Evolutionary conservation across 176 grass and related monocot genomes (phyloP), one percentile per base, ranked within the genome.

Genomic region (Zoysia pacifica): DNA sequence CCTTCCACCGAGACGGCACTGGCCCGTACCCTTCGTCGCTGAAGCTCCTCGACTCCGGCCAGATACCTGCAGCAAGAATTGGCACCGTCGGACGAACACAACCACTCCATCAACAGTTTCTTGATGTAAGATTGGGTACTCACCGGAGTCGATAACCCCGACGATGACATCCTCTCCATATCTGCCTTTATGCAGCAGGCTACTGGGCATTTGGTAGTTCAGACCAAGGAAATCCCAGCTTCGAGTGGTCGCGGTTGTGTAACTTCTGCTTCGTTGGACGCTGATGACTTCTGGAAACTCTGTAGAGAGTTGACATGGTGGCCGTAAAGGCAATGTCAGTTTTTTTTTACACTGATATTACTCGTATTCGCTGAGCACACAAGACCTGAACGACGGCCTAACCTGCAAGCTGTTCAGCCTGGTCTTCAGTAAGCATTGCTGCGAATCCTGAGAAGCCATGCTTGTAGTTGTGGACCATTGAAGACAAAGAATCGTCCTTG

Each of bases 381-480:
- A 45, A 45, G 44, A 45, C 5, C 44, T 45, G 44, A 45, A 45
- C 48, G 10, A 10, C 7, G 10, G 48, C 11, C 35, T 19, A 0
- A 97, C 93, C 93, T 88, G 58, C 72, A 72, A 97, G 72, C 41
- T 50, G 60, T 5, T 82, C 0, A 6, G 80, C 90, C 73, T 93
- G 90, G 1, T 84, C 79, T 37, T 82, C 41, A 0, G 85, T 97
- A 0, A 97, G 90, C 88, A 74, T 86, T 5, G 86, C 87, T 2
- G 90, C 80, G 46, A 97, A 97, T 47, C 93, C 90, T 4, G 90
- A 92, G 46, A 96, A 96, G 0, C 87, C 75, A 61, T 97, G 90
- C 71, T 85, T 90, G 12, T 97, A 97, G 83, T 84, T 87, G 65
- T 90, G 86, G 2, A 83, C 14, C 16, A 97, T 89, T 7, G 90